Base-by-base conservation (phyloP, 257 asterid species). In the Nicotiana otophora region DNA sequence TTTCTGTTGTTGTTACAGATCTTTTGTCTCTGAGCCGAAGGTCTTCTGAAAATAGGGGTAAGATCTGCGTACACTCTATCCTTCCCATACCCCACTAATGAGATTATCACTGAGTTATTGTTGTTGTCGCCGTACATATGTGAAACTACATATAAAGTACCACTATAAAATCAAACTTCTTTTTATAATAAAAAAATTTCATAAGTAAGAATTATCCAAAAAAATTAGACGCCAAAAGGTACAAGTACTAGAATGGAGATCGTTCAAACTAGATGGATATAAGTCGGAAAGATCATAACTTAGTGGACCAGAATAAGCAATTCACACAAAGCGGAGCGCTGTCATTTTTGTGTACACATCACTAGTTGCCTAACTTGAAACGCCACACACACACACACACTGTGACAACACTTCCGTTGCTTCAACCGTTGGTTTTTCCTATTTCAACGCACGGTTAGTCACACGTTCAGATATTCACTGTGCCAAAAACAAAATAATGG, bases 401-500 rank as follows among this genome's bases (percentile, higher is more conserved):
- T 39, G 48, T 39, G 48, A 42, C 51, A 36, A 69, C 64, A 62
- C 62, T 17, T 34, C 10, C 7, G 64, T 30, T 51, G 78, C 65
- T 19, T 69, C 54, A 66, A 62, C 61, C 61, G 75, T 48, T 20
- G 23, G 9, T 7, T 79, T 61, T 75, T 34, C 78, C 16, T 15
- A 51, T 75, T 75, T 75, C 16, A 48, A 7, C 39, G 26, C 16
- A 48, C 42, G 26, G 4, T 14, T 74, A 23, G 5, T 51, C 80
- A 51, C 63, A 7, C 80, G 17, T 48, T 75, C 7, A 75, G 80
- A 80, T 62, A 80, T 62, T 80, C 36, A 60, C 57, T 78, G 63
- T 34, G 34, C 78, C 69, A 16, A 54, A 54, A 39, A 34, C 60
- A 67, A 34, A 17, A 78, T 26, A 96, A 42, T 94, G 98, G 98